These are phyloP conservation scores for Termitomyces sp. DNA, from an alignment of 768 basidiomycete species.

Conservation along the genomic window DNA sequence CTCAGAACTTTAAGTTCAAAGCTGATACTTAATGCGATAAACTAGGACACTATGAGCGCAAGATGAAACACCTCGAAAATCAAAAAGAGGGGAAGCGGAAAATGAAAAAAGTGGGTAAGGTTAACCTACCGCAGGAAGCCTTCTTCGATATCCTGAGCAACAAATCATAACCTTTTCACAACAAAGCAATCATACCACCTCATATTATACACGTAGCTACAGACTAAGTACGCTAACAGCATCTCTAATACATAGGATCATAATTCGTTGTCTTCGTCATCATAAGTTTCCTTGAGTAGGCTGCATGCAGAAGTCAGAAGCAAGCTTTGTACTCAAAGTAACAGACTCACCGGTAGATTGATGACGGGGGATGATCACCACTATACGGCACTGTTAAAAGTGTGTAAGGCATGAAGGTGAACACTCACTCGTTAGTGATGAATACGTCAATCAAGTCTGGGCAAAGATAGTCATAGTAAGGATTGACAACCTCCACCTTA, in stretches of 20 bases:
- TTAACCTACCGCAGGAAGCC: conserved; percentile 91
- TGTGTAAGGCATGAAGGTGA: conserved; percentile 4
- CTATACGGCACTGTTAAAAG: conserved; percentile 32
- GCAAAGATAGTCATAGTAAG: conserved; percentile 94
- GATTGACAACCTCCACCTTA: conserved; percentile 89
- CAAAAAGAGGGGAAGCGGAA: conserved; percentile 91
- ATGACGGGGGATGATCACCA: conserved; percentile 94
- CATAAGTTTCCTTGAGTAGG: conserved; percentile 90
- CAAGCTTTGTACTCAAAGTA: background rate
- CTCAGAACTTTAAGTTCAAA: background rate
- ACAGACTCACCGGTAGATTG: conserved; percentile 71
- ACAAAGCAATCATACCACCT: background rate
- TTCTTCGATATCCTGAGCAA: conserved; percentile 87
- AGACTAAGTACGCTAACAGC: conserved; percentile 14
- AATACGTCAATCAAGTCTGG: conserved; percentile 92
- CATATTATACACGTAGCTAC: conserved; percentile 15
- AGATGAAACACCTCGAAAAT: conserved; percentile 81
- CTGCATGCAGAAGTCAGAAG: conserved; percentile 28
- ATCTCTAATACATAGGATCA: conserved; percentile 27
- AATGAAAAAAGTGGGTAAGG: conserved; percentile 85
- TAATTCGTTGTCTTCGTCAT: conserved; percentile 89
- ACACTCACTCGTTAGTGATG: conserved; percentile 92
- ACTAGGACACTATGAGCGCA: conserved; percentile 88
- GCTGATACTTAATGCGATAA: background rate
- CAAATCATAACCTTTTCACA: conserved; percentile 25